A percentile compares a stretch with the other conserved stretches of the same genome.
phyloP scores from a whole-genome alignment of 2,329 filamentous ascomycete genomes.

The Stagonosporopsis vannaccii region DNA sequence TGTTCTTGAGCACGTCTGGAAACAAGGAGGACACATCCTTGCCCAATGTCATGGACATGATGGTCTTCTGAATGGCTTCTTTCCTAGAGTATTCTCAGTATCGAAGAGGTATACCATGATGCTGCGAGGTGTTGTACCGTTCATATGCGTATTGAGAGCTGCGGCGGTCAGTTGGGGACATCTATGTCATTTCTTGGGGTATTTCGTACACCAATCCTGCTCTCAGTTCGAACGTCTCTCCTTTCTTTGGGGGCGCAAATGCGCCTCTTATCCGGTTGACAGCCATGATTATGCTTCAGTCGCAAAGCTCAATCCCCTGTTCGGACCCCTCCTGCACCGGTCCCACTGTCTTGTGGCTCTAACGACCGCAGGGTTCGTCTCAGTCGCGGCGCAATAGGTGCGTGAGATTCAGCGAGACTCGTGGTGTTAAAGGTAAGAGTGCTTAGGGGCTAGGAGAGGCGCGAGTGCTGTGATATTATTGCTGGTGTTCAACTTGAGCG shows the following conservation, averaged over 20 bases:
- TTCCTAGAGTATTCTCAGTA: conserved; percentile 66
- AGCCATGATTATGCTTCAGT: conserved; percentile 69
- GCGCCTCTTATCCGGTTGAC: conserved; percentile 96
- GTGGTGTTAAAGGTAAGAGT: not conserved
- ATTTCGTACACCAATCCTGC: conserved; percentile 76
- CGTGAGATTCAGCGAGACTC: not conserved
- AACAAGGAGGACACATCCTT: conserved; percentile 98
- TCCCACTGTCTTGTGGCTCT: conserved; percentile 16
- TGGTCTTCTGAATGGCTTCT: conserved; percentile 98
- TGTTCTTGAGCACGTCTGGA: conserved; percentile 98
- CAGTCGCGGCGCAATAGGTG: conserved; percentile 9
- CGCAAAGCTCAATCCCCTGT: conserved; percentile 40
- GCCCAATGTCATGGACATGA: conserved; percentile 99
- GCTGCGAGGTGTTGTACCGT: conserved; percentile 58
- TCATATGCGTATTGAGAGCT: conserved; percentile 99
- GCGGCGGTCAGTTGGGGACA: conserved; percentile 44
- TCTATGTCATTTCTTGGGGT: conserved; percentile 10
- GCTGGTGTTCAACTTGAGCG: conserved; percentile 21
- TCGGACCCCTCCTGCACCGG: conserved; percentile 46
- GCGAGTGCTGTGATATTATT: conserved; percentile 18
- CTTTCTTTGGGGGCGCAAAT: conserved; percentile 91
- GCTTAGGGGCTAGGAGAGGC: not conserved
- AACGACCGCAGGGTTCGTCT: conserved; percentile 4
- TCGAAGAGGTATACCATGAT: not conserved
- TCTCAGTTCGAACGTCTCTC: conserved; percentile 96